phyloP scores from a whole-genome alignment of 805 yeast species.

The Wickerhamomyces queroliae region DNA sequence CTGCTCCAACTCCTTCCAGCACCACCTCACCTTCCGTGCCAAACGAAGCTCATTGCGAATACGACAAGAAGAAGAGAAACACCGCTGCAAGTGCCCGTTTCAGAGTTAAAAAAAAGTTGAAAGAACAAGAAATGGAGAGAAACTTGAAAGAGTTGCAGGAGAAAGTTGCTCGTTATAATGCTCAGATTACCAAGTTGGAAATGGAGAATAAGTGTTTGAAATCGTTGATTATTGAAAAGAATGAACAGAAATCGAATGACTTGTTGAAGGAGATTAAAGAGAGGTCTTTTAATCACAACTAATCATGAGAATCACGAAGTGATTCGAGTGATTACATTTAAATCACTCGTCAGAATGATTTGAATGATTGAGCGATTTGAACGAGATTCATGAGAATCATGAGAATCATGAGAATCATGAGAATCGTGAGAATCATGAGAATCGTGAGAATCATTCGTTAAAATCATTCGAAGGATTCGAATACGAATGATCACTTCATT shows the following conservation, averaged over 20 bases:
- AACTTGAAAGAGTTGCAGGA: conserved; percentile 38
- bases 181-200: conserved; percentile 45
- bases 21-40: conserved; percentile 1
- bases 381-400: too few species aligned
- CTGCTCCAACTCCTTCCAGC: background rate
- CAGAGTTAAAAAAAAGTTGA: conserved; percentile 54
- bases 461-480: too few species aligned
- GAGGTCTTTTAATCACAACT: too few species aligned
- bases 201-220: conserved; percentile 58
- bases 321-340: background rate
- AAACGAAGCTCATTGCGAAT: conserved; percentile 2
- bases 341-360: too few species aligned
- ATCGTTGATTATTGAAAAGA: conserved; percentile 46
- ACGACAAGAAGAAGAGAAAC: conserved; percentile 50
- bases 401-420: too few species aligned
- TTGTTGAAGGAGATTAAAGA: conserved; percentile 31
- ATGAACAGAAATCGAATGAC: conserved; percentile 34
- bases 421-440: too few species aligned
- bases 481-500: too few species aligned
- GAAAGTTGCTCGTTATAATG: conserved; percentile 37
- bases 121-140: conserved; percentile 53
- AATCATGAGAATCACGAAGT: too few species aligned
- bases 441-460: too few species aligned
- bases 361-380: too few species aligned
- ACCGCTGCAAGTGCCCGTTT: conserved; percentile 65